Base-by-base conservation (phyloP, 345 rosid species). In the Lepidium didymum region DNA sequence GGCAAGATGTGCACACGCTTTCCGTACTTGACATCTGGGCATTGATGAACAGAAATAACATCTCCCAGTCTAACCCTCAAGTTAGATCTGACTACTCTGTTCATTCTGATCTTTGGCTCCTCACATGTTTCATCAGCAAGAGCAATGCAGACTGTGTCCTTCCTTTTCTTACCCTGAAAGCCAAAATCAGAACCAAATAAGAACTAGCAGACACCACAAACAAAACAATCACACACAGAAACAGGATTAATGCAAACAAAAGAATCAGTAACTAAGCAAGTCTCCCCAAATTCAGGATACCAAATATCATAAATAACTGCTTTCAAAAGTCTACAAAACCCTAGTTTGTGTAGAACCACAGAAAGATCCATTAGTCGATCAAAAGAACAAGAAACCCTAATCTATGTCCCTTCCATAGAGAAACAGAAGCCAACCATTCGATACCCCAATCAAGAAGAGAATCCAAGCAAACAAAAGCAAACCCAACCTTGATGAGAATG, bases 1-100 rank as follows among this genome's bases (percentile, higher is more conserved):
- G 96, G 98, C 70, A 92, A 80, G 53, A 92, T 92, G 82, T 92
- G 98, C 10, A 92, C 96, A 64, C 96, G 92, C 80, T 87, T 89
- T 35, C 98, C 96, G 34, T 92, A 89, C 71, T 92, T 92, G 42
- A 92, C 96, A 82, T 89, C 97, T 19, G 92, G 86, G 70, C 96
- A 90, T 49, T 87, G 96, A 68, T 90, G 96, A 51, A 90, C 95
- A 33, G 96, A 90, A 23, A 90, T 90, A 61, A 90, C 96, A 77
- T 90, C 95, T 49, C 97, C 96, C 16, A 91, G 79, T 75, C 97
- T 82, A 75, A 91, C 97, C 85, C 96, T 91, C 82, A 91, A 81
- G 86, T 91, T 91, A n/a, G 92, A 81, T 72, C 97, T 83, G 44
- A 88, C 92, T 11, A 88, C 97, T 75, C 86, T 90, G 77, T 90